Percentiles rank a stretch among this genome's conserved stretches.
Conservation (phyloP, 805 yeast genomes). For the Soucietia sequanensis region DNA sequence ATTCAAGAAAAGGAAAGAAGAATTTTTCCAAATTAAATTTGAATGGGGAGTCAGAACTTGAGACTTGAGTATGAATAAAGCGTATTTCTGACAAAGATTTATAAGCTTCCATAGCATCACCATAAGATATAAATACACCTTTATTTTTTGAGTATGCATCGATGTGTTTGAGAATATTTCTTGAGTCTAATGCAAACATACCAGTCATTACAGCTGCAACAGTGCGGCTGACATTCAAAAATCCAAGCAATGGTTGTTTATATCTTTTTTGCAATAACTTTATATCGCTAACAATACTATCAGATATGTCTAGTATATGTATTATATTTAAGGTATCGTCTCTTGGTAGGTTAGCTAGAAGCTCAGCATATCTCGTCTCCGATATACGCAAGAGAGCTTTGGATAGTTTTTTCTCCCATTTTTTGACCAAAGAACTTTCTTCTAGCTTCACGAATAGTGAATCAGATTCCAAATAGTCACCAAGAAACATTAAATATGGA, state of each 20-base stretch:
- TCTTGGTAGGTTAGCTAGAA: slow-evolving; percentile 54
- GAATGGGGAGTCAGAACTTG: slow-evolving; percentile 37
- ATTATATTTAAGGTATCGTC: slow-evolving; percentile 49
- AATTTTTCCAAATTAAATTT: slow-evolving; percentile 55
- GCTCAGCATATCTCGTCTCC: slow-evolving; percentile 37
- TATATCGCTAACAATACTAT: slow-evolving; percentile 49
- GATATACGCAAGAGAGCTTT: slow-evolving; percentile 35
- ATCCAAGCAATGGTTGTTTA: slow-evolving; percentile 59
- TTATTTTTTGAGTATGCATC: slow-evolving; percentile 36
- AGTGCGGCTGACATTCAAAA: slow-evolving; percentile 49
- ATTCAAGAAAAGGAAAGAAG: slow-evolving; percentile 41
- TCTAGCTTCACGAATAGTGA: slow-evolving; percentile 35
- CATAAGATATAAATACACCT: slow-evolving; percentile 41
- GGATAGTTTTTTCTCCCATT: slow-evolving; percentile 44
- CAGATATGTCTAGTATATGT: slow-evolving; percentile 59
- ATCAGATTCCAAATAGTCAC: slow-evolving; percentile 50
- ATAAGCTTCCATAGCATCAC: slow-evolving; percentile 60
- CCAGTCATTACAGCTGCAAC: slow-evolving; percentile 49
- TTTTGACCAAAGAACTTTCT: slow-evolving; percentile 37
- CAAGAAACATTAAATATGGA: slow-evolving; percentile 48
- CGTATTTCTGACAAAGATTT: slow-evolving; percentile 52
- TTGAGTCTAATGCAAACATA: slow-evolving; percentile 54
- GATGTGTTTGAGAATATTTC: slow-evolving; percentile 50
- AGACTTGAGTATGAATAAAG: slow-evolving; percentile 49
- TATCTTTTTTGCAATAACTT: slow-evolving; percentile 57